Evolutionary conservation across 805 yeast species (phyloP), one percentile per base, ranked within the genome.

Genomic region (Dipodascopsis tothii): DNA sequence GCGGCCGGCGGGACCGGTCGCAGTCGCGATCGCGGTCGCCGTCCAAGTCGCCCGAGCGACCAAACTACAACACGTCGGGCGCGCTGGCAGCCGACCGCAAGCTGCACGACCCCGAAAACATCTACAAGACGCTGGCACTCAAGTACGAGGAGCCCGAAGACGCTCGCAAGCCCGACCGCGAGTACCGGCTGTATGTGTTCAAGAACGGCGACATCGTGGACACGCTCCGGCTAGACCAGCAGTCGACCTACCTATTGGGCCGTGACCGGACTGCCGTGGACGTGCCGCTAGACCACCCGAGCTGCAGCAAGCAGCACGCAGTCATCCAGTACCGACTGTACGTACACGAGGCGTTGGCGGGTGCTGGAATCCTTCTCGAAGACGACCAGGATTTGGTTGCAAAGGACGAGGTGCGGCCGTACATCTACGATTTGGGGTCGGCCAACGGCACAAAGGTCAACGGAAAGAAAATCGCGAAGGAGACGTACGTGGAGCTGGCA

Each of bases 251-350:
- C 32, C 34, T 50, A 5, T 38, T 55, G 17, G 58, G 58, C 5
- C 49, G 58, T 5, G 58, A 55, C 21, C 41, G 47, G 16, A 33
- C 46, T 3, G 36, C 49, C 3, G 51, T 41, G 22, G 56, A 55
- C 25, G 41, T 55, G n/a, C 47, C 52, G 28, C 39, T 47, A 4
- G 51, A 49, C 21, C 56, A 55, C 37, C 57, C 55, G 65, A 84
- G 94, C 71, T 84, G 94, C 69, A 85, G 94, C 58, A 85, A 72
- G 56, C 75, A 73, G 51, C 78, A 73, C 51, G 75, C 76, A 18
- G 77, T 63, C 0, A 59, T 73, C 5, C 77, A 73, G 47, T 72
- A 68, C 48, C 56, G 73, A 25, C 14, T 25, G 11, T 25, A 25
- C 14, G n/a, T n/a, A n/a, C n/a, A 9, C 14, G 7, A 7, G 30